phyloP scores from a whole-genome alignment of 768 basidiomycete species.

The Amanita pseudoporphyria region DNA sequence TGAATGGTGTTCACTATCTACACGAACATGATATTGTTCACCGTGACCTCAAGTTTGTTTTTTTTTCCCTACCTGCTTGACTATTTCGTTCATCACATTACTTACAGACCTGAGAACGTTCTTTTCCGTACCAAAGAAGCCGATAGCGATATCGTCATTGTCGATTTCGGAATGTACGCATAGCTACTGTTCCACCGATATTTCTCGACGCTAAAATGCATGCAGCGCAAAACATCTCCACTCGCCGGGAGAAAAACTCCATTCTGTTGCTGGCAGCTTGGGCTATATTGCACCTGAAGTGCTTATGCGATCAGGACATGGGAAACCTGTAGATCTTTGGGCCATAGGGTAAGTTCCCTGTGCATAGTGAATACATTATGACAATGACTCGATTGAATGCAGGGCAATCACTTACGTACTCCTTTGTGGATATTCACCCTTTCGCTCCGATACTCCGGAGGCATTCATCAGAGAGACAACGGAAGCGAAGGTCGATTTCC shows the following conservation, averaged over 20 bases:
- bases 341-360: slow-evolving; percentile 58
- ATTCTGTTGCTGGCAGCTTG: slow-evolving; percentile 68
- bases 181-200: background rate
- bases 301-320: slow-evolving; percentile 70
- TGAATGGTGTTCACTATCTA: slow-evolving; percentile 82
- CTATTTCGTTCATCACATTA: background rate
- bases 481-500: slow-evolving; percentile 79
- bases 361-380: background rate
- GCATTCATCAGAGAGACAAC: slow-evolving; percentile 80
- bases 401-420: slow-evolving; percentile 95
- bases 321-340: slow-evolving; percentile 93
- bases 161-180: slow-evolving; percentile 91
- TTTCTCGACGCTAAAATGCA: background rate
- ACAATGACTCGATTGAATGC: slow-evolving; percentile 1
- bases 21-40: slow-evolving; percentile 94
- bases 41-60: slow-evolving; percentile 79
- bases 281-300: slow-evolving; percentile 93
- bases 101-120: slow-evolving; percentile 84
- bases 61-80: background rate
- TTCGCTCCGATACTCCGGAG: slow-evolving; percentile 73
- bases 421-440: slow-evolving; percentile 92
- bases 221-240: slow-evolving; percentile 76
- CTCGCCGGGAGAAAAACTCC: slow-evolving; percentile 58
- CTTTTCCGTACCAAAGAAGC: slow-evolving; percentile 72
- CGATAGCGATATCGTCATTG: slow-evolving; percentile 86